phyloP scores from a whole-genome alignment of 305 asterid species.

The Nicotiana rustica region DNA sequence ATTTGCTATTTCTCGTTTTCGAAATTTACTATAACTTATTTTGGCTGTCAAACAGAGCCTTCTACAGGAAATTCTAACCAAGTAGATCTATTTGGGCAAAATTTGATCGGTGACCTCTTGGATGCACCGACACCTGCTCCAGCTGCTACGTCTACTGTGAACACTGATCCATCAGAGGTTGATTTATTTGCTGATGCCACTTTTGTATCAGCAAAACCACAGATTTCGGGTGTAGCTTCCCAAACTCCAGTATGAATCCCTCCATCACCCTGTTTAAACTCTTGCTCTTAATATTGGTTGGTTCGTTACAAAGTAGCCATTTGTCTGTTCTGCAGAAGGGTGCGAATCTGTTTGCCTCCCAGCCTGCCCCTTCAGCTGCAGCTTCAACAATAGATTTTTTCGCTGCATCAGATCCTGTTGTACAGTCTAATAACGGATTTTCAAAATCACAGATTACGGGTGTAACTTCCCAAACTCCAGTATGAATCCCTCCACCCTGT shows the following conservation, averaged over 20 bases:
- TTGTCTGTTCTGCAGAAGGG: conserved; percentile 42
- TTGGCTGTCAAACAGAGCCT: conserved; percentile 60
- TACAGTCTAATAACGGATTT: conserved; percentile 48
- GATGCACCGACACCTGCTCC: conserved; percentile 65
- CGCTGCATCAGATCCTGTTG: conserved; percentile 66
- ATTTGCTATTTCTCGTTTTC: conserved; percentile 16
- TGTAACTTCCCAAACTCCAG: conserved; percentile 62
- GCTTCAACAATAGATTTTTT: conserved; percentile 74
- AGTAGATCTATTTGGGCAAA: conserved; percentile 83
- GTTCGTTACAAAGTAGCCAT: conserved; percentile 29
- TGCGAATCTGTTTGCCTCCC: conserved; percentile 78
- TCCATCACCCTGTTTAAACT: conserved; percentile 15
- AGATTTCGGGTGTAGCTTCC: conserved; percentile 47
- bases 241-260: conserved; percentile 61
- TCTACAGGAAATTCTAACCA: conserved; percentile 67
- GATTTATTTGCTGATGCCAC: conserved; percentile 94
- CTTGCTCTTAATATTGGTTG: background rate
- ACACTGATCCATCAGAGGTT: conserved; percentile 63
- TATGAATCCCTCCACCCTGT: conserved; percentile 39
- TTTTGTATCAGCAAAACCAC: conserved; percentile 86
- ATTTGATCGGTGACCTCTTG: conserved; percentile 78
- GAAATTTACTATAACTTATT: conserved; percentile 24
- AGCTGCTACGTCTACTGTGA: conserved; percentile 50
- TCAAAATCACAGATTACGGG: conserved; percentile 48
- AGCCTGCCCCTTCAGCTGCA: conserved; percentile 58